Conservation (phyloP, 495 filamentous ascomycete genomes). For the Annulohypoxylon maeteangense region DNA sequence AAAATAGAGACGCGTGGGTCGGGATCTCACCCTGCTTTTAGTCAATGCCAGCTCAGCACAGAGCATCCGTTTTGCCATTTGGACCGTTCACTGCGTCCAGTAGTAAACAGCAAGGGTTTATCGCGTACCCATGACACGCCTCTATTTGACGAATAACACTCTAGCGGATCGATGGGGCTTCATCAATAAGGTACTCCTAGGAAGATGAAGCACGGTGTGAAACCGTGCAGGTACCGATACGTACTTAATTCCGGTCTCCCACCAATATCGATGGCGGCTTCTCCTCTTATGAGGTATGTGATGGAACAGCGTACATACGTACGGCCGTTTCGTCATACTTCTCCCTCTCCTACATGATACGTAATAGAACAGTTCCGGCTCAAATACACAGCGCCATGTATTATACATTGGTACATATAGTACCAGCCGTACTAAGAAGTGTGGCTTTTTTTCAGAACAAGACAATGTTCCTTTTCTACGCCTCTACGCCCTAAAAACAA, state of each 20-base stretch:
- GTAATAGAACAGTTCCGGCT: conserved; percentile 17
- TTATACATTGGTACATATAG: not conserved
- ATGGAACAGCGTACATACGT: conserved; percentile 15
- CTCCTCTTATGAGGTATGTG: conserved; percentile 10
- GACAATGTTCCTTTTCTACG: conserved; percentile 31
- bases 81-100: conserved; percentile 25
- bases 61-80: conserved; percentile 36
- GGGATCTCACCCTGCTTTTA: conserved; percentile 39
- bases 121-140: conserved; percentile 41
- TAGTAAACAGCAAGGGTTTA: conserved; percentile 41
- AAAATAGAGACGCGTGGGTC: conserved; percentile 40
- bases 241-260: conserved; percentile 20
- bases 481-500: not conserved
- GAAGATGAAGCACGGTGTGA: conserved; percentile 33
- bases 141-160: conserved; percentile 37
- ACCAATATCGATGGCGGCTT: conserved; percentile 10
- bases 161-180: conserved; percentile 16
- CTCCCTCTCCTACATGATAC: conserved; percentile 10
- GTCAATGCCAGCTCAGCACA: conserved; percentile 47
- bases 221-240: conserved; percentile 18
- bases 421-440: not conserved
- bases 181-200: conserved; percentile 9
- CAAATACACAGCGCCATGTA: conserved; percentile 25
- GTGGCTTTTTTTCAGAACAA: conserved; percentile 24
- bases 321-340: conserved; percentile 37